Evolutionary conservation across 768 basidiomycete species (phyloP).

Genomic region (Porpolomopsis calyptriformis): DNA sequence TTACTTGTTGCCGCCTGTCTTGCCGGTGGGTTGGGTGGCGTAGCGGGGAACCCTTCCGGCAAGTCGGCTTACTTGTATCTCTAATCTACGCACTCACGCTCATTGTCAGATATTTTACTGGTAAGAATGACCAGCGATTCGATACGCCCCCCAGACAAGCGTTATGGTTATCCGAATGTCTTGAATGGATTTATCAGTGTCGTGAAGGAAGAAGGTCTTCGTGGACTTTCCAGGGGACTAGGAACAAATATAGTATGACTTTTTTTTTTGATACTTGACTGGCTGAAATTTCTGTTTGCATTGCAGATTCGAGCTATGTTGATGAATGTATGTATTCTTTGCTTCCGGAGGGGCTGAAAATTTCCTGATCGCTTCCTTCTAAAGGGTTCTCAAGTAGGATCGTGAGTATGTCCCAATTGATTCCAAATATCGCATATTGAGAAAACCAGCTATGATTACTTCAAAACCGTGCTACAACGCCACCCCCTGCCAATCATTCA

Average conservation of each 20-base stretch:
- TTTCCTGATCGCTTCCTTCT: conserved; percentile 5
- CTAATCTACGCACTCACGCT: conserved; percentile 2
- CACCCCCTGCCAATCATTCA: conserved; percentile 43
- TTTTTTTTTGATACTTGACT: neutral
- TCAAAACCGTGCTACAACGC: conserved; percentile 50
- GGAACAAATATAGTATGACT: conserved; percentile 62
- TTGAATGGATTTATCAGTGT: conserved; percentile 58
- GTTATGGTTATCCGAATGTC: conserved; percentile 75
- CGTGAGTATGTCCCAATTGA: conserved; percentile 37
- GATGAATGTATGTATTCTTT: conserved; percentile 53
- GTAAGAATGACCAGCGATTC: conserved; percentile 87
- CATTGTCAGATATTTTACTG: conserved; percentile 51
- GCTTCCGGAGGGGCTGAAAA: conserved; percentile 7
- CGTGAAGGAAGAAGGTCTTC: conserved; percentile 56
- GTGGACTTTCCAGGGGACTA: conserved; percentile 61
- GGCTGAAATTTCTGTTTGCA: conserved; percentile 2
- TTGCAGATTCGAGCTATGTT: conserved; percentile 49
- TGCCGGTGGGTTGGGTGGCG: conserved; percentile 72
- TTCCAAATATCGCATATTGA: neutral
- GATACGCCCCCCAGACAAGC: conserved; percentile 58
- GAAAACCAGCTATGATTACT: conserved; percentile 56
- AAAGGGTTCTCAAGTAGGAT: conserved; percentile 73
- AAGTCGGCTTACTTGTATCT: conserved; percentile 12
- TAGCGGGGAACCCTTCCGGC: conserved; percentile 81
- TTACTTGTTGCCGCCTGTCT: conserved; percentile 56